Evolutionary conservation across 768 basidiomycete genomes (phyloP).

Genomic region (Auriscalpium microsporum): DNA sequence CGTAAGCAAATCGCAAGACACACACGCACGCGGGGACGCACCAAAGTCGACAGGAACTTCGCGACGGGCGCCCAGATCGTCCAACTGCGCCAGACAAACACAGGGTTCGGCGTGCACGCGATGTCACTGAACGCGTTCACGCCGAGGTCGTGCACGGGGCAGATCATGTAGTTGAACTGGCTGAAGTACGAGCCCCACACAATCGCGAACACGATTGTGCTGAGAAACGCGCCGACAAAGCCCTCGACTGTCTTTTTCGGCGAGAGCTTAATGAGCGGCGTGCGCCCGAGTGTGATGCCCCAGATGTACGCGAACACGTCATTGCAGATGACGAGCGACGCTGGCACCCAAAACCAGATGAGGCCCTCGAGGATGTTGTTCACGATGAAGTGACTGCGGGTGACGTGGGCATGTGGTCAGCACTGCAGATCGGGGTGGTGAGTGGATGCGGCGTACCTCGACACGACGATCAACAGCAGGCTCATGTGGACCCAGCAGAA

Average conservation of each 20-base stretch:
- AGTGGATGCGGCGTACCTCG: constrained; percentile 50
- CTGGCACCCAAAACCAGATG: constrained; percentile 99
- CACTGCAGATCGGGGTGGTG: neutral
- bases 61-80: constrained; percentile 61
- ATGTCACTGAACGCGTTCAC: constrained; percentile 78
- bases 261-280: constrained; percentile 91
- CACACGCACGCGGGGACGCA: constrained; percentile 28
- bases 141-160: constrained; percentile 92
- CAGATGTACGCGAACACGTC: constrained; percentile 97
- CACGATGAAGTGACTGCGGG: constrained; percentile 85
- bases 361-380: constrained; percentile 98
- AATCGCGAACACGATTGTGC: constrained; percentile 75
- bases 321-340: constrained; percentile 95
- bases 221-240: constrained; percentile 94
- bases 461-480: constrained; percentile 87
- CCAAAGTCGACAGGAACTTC: constrained; percentile 50
- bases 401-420: neutral
- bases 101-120: constrained; percentile 81
- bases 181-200: constrained; percentile 91
- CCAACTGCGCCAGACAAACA: constrained; percentile 82
- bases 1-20: neutral
- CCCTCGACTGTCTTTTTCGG: constrained; percentile 99
- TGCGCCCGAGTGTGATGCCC: constrained; percentile 88
- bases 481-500: constrained; percentile 99
- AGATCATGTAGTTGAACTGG: constrained; percentile 96